Base-by-base conservation (phyloP, 2,329 filamentous ascomycete genomes). In the Neodidymelliopsis sp. region DNA sequence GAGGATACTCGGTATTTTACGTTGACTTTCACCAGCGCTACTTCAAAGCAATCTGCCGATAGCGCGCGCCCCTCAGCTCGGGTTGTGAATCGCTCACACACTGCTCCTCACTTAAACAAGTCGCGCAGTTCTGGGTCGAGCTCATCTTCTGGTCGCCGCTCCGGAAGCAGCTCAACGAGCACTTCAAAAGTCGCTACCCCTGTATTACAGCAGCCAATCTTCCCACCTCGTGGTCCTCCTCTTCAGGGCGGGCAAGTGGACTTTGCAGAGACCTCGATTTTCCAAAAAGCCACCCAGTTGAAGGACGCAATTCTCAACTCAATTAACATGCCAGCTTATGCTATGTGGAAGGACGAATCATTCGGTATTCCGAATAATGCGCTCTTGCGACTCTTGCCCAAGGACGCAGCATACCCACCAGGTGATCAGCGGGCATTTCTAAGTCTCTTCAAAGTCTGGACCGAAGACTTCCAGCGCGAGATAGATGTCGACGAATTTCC, bases 291-390 rank as follows among this genome's bases (percentile, higher is more conserved):
- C 44, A 84, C 83, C 6, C 78, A 86, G 39, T 84, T 93, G 75
- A 92, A 91, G 69, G 88, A 92, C 65, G 88, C 88, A 1, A 78
- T 92, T 13, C 75, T 93, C 6, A 88, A 91, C 64, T 89, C 85
- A 28, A 89, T 89, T 19, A 82, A 84, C 53, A 85, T 90, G 65
- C 89, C 89, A 0, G 86, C 90, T 16, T 76, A 91, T 33, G 67
- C 87, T 18, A 89, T 91, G 84, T 92, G 89, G 89, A 88, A 86
- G 64, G 89, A 93, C 57, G 84, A 87, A 42, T 87, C 83, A 36
- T 84, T 91, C 35, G 85, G 84, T 0, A 85, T 91, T 31, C 86
- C 88, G 4, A 93, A 93, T 63, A 83, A 81, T 58, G 87, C 87
- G 4, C 82, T 77, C 33, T 63, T 79, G 13, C 68, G 71, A 37